Base-by-base conservation (phyloP, 1,139 yeast species). In the Candida sojae region DNA sequence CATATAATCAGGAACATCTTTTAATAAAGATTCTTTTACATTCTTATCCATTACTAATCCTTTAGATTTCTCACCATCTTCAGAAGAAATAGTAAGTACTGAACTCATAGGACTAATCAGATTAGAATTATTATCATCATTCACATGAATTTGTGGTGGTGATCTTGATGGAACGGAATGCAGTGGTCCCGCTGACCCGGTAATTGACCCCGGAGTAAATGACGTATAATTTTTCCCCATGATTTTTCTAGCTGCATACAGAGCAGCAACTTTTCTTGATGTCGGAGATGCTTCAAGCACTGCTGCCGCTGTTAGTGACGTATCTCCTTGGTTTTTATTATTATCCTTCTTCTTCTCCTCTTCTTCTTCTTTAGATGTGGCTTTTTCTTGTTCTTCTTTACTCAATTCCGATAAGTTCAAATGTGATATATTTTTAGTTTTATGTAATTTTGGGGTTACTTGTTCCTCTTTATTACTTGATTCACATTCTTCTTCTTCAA, bases 381-480 rank as follows among this genome's bases (percentile, higher is more conserved):
- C 30, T 28, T 36, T 36, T 29, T 39, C 26, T 25, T 6, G 28
- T 30, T 42, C 43, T 8, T 37, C 25, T 34, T 48, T 41, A 7
- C 32, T 58, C 53, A 74, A 57, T 38, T 74, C 79, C 0, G 71
- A 54, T 54, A 75, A 61, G 54, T 67, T 73, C 52, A 75, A 64
- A 57, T 75, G 77, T 5, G 79, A 73, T 31, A 76, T 75, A 46
- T 72, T 74, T 54, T 67, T 70, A 2, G 73, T 64, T 48, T 62
- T 61, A 21, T 56, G 51, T 28, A 60, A 49, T 11, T 56, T 47
- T 55, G 51, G 47, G 44, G 49, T 31, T 31, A 29, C 45, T 32
- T 43, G 46, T 36, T 53, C 50, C 31, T 43, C 49, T 37, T 48
- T 43, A 44, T 45, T 23, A 50, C 39, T 38, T 6, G 42, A 34